These are phyloP conservation scores for Capsicum baccatum DNA, from an alignment of 257 asterid species.

Conservation along the genomic window DNA sequence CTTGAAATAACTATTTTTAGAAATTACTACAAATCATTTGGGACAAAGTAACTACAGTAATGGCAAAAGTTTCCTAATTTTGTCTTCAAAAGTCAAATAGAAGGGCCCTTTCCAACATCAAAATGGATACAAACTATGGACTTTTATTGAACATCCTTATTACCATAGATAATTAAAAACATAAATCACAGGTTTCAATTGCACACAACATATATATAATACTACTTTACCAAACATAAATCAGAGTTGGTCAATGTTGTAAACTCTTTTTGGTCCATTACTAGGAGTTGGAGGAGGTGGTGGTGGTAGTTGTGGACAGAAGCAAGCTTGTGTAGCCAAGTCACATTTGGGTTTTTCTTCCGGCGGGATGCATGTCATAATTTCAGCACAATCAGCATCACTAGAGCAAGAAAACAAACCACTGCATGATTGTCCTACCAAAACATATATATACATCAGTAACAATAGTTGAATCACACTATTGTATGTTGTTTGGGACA, in stretches of 20 bases:
- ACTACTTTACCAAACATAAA: too few species aligned
- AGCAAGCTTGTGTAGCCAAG: background rate
- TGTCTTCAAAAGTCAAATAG: background rate
- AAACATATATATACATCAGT: too few species aligned
- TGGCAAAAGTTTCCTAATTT: too few species aligned
- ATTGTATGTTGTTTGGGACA: too few species aligned
- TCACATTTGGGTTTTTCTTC: background rate
- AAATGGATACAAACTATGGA: background rate
- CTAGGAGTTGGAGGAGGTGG: background rate
- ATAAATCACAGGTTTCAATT: too few species aligned
- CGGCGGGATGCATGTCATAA: background rate
- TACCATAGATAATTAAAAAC: too few species aligned
- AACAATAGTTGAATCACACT: too few species aligned
- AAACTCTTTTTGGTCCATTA: background rate
- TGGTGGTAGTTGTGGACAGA: background rate
- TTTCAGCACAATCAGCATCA: background rate
- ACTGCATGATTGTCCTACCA: background rate
- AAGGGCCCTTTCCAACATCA: background rate
- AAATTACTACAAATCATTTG: too few species aligned
- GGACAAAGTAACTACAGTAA: too few species aligned
- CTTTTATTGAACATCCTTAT: too few species aligned
- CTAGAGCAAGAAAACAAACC: background rate
- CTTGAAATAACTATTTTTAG: too few species aligned
- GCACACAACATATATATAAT: background rate
- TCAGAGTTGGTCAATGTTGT: too few species aligned